These are phyloP conservation scores for Leucocoprinus leucothites DNA, from an alignment of 768 basidiomycete genomes.

Conservation along the genomic window DNA sequence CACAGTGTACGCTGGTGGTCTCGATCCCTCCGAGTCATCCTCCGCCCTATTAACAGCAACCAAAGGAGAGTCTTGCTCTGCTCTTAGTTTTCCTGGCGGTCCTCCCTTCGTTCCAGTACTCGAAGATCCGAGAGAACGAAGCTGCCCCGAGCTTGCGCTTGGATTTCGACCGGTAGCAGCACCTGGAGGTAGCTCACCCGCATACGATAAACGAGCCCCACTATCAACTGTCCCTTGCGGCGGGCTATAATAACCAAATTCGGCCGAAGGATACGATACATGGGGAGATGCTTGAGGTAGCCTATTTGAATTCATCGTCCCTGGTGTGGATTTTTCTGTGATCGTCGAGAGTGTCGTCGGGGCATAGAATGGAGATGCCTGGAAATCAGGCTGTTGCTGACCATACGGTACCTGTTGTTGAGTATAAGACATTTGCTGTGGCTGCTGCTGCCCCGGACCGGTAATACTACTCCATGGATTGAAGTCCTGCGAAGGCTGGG, in stretches of 20 bases:
- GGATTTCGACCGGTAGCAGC: not conserved
- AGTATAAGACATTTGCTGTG: not conserved
- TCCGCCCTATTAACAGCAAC: not conserved
- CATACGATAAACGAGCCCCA: not conserved
- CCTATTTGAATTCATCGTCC: not conserved
- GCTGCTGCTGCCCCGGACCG: not conserved
- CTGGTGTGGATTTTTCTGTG: constrained; percentile 6
- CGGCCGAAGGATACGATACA: not conserved
- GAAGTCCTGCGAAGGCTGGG: not conserved
- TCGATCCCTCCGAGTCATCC: not conserved
- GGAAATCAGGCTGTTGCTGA: not conserved
- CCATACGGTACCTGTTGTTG: not conserved
- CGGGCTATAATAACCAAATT: not conserved
- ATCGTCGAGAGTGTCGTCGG: constrained; percentile 8
- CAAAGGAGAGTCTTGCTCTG: not conserved
- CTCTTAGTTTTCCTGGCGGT: not conserved
- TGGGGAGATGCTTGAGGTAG: not conserved
- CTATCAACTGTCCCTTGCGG: not conserved
- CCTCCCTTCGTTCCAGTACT: not conserved
- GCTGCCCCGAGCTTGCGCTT: not conserved
- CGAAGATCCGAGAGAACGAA: not conserved
- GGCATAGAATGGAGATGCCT: not conserved
- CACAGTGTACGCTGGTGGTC: constrained; percentile 1
- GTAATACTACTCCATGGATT: not conserved
- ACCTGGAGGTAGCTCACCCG: not conserved